A percentile compares a stretch with the other conserved stretches of the same genome.
phyloP scores from a whole-genome alignment of 306 rosid species.

The Vigna mungo region DNA sequence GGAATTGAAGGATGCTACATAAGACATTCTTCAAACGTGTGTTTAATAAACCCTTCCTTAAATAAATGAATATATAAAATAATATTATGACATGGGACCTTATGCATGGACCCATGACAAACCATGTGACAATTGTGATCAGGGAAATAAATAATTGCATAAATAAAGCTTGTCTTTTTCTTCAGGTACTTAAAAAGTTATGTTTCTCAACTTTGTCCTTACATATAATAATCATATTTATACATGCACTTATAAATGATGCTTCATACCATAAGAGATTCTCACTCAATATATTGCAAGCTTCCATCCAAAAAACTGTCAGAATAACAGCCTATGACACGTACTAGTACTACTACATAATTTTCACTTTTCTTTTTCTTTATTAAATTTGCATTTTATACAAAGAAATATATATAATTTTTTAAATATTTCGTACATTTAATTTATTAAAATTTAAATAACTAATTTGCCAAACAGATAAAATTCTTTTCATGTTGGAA shows the following conservation, averaged over 20 bases:
- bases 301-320: not conserved
- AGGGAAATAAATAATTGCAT: not conserved
- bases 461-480: not conserved
- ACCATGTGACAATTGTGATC: slow-evolving; percentile 14
- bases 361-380: not conserved
- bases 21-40: slow-evolving; percentile 2
- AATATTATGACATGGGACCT: not conserved
- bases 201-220: not conserved
- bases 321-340: not conserved
- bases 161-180: not conserved
- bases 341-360: not conserved
- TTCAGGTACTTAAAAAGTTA: not conserved
- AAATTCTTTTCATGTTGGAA: not conserved
- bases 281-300: not conserved
- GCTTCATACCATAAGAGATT: slow-evolving; percentile 4
- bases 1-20: not conserved
- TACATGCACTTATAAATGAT: not conserved
- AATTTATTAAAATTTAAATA: not conserved
- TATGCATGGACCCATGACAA: not conserved
- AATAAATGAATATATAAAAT: not conserved
- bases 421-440: not conserved
- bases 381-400: not conserved
- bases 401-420: not conserved
- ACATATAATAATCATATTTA: not conserved
- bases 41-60: not conserved